Percentiles rank a stretch among this genome's conserved stretches.
Conservation (phyloP, 2,329 filamentous ascomycete genomes). For the Colletotrichum coccodes region DNA sequence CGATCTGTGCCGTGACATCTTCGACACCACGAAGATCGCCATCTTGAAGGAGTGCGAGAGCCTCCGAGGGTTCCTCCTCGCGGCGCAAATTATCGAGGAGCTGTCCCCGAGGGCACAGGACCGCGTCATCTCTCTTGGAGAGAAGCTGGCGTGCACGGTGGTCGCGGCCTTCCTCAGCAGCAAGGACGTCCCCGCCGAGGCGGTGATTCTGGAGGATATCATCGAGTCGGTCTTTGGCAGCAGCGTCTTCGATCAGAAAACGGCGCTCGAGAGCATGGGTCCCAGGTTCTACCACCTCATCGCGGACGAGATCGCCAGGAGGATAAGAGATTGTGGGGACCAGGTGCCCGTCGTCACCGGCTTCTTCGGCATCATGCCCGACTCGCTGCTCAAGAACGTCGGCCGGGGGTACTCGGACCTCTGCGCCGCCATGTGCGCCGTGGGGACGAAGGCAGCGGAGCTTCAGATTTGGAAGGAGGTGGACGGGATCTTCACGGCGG, state of each 20-base stretch:
- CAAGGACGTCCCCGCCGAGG: constrained; percentile 54
- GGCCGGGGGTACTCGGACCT: constrained; percentile 97
- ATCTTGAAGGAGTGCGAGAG: constrained; percentile 80
- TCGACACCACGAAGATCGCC: constrained; percentile 73
- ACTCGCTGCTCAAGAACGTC: constrained; percentile 85
- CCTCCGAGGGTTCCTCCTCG: constrained; percentile 77
- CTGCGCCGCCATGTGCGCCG: constrained; percentile 90
- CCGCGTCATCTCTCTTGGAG: constrained; percentile 91
- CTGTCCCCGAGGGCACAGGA: constrained; percentile 83
- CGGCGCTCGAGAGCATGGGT: constrained; percentile 68
- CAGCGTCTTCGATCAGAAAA: constrained; percentile 80
- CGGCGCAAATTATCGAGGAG: constrained; percentile 75
- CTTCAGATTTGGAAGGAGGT: constrained; percentile 99
- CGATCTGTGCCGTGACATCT: constrained; percentile 84
- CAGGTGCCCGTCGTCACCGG: constrained; percentile 85
- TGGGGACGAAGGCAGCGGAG: constrained; percentile 85
- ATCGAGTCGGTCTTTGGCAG: constrained; percentile 92
- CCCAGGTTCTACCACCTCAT: constrained; percentile 76
- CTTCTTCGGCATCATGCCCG: constrained; percentile 95
- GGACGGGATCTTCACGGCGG: constrained; percentile 87
- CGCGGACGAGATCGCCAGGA: constrained; percentile 68
- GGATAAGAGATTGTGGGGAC: constrained; percentile 71
- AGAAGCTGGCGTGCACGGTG: constrained; percentile 93
- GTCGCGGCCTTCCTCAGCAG: constrained; percentile 89
- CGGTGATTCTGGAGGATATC: constrained; percentile 57